These are phyloP conservation scores for Cercospora sp. DNA, from an alignment of 2,329 filamentous ascomycete species.

Conservation along the genomic window DNA sequence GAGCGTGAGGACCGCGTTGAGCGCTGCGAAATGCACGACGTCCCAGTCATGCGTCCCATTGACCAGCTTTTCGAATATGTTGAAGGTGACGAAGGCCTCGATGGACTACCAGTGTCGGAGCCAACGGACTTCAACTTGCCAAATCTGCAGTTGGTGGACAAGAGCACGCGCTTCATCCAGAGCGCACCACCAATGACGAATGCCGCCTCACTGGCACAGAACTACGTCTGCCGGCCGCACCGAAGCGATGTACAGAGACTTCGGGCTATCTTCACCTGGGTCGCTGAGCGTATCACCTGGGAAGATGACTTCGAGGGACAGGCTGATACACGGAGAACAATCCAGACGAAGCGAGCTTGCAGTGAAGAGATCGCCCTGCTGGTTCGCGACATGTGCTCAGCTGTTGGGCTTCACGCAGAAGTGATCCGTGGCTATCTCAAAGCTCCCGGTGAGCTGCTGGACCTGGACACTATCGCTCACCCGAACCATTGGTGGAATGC, in stretches of 20 bases:
- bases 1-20: slow-evolving; percentile 83
- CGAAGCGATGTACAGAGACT: slow-evolving; percentile 90
- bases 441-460: slow-evolving; percentile 76
- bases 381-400: slow-evolving; percentile 89
- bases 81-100: slow-evolving; percentile 84
- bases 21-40: slow-evolving; percentile 90
- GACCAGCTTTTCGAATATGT: slow-evolving; percentile 82
- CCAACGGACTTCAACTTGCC: slow-evolving; percentile 77
- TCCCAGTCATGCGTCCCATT: slow-evolving; percentile 82
- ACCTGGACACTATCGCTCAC: slow-evolving; percentile 77
- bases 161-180: slow-evolving; percentile 83
- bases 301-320: slow-evolving; percentile 91
- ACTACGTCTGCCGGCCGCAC: slow-evolving; percentile 90
- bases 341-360: slow-evolving; percentile 79
- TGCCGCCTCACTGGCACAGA: slow-evolving; percentile 78
- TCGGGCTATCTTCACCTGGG: slow-evolving; percentile 95
- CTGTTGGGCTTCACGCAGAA: slow-evolving; percentile 84
- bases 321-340: slow-evolving; percentile 77
- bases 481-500: slow-evolving; percentile 99
- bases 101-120: slow-evolving; percentile 79
- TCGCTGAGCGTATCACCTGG: slow-evolving; percentile 91
- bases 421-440: slow-evolving; percentile 89
- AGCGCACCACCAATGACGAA: slow-evolving; percentile 80
- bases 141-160: slow-evolving; percentile 79
- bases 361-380: slow-evolving; percentile 86